Evolutionary conservation across 257 asterid genomes (phyloP).

Genomic region (Voacanga thouarsii): DNA sequence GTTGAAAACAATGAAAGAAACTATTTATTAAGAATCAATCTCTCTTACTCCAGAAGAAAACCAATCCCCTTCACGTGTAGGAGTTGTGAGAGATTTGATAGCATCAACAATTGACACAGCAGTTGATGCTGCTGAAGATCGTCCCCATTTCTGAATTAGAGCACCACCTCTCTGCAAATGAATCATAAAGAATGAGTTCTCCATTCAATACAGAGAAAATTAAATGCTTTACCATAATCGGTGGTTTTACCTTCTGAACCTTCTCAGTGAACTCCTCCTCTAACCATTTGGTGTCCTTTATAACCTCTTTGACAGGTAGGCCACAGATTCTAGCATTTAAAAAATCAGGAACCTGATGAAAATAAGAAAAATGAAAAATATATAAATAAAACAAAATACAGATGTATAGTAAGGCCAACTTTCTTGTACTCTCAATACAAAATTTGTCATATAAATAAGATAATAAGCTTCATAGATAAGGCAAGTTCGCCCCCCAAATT

Average conservation of each 20-base stretch:
- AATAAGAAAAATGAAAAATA: not conserved
- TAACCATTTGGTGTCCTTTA: slow-evolving; percentile 79
- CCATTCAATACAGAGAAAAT: not conserved
- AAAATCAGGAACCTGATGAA: slow-evolving; percentile 85
- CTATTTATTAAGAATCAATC: not conserved
- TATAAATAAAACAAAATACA: not conserved
- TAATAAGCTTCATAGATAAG: not conserved
- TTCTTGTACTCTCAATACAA: not conserved
- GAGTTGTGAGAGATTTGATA: slow-evolving; percentile 83
- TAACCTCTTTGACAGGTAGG: slow-evolving; percentile 74
- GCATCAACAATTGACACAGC: slow-evolving; percentile 87
- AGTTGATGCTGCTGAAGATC: slow-evolving; percentile 99
- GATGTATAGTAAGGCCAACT: not conserved
- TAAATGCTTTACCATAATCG: slow-evolving; percentile 1
- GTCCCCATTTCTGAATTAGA: slow-evolving; percentile 95
- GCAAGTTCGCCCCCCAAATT: too few relatives aligned
- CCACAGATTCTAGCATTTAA: slow-evolving; percentile 84
- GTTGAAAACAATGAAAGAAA: too few relatives aligned
- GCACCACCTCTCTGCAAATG: slow-evolving; percentile 87
- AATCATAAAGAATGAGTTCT: slow-evolving; percentile 6
- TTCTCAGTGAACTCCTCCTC: slow-evolving; percentile 87
- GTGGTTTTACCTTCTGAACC: slow-evolving; percentile 71
- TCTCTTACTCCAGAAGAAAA: slow-evolving; percentile 82
- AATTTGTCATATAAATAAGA: not conserved
- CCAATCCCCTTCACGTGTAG: slow-evolving; percentile 96